Conservation (phyloP, 768 basidiomycete genomes). For the Phylloporus sp. region DNA sequence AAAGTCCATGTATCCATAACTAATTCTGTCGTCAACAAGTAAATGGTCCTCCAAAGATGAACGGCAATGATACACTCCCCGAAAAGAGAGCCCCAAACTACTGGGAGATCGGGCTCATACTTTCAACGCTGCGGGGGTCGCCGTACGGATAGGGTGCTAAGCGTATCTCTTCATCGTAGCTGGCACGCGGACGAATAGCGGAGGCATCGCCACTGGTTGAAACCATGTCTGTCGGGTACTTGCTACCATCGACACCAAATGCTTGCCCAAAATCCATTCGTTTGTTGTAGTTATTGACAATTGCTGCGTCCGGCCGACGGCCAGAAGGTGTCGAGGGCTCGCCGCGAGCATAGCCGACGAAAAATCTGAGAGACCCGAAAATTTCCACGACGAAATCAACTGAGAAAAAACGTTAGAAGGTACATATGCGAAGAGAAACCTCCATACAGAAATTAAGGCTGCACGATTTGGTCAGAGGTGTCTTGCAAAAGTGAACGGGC, state of each 20-base stretch:
- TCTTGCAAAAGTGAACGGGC: constrained; percentile 6
- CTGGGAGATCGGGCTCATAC: neutral
- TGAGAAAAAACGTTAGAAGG: constrained; percentile 22
- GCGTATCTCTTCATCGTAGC: constrained; percentile 39
- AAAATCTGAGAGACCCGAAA: constrained; percentile 54
- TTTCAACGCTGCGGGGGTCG: constrained; percentile 7
- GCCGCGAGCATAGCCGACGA: constrained; percentile 38
- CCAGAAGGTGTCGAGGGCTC: constrained; percentile 23
- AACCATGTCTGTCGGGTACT: constrained; percentile 9
- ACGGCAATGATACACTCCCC: neutral
- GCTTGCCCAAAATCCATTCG: constrained; percentile 36
- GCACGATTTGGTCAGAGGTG: constrained; percentile 3
- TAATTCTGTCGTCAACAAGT: neutral
- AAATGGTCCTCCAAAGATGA: neutral
- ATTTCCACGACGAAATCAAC: constrained; percentile 71
- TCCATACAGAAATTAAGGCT: constrained; percentile 46
- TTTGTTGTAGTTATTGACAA: constrained; percentile 24
- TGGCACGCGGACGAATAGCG: constrained; percentile 17
- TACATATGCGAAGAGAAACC: neutral
- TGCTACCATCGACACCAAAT: constrained; percentile 31
- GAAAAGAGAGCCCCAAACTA: neutral
- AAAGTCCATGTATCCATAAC: neutral
- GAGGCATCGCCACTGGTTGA: constrained; percentile 5
- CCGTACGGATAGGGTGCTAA: constrained; percentile 35
- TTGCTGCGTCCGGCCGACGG: constrained; percentile 14